phyloP scores from a whole-genome alignment of 495 filamentous ascomycete species.

The Paragyromitra xinjiangensis region DNA sequence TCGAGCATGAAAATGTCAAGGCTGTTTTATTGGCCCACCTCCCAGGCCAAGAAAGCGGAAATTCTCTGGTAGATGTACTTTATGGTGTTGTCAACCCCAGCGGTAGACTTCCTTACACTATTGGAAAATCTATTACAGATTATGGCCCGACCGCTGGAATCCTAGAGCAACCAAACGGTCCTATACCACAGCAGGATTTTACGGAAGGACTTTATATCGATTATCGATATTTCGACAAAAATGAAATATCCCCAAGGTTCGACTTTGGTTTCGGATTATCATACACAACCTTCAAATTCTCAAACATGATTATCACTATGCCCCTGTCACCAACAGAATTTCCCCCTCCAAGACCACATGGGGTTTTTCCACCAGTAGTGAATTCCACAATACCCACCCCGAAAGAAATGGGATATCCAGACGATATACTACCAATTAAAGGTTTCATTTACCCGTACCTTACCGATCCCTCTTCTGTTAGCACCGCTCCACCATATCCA shows the following conservation, averaged over 20 bases:
- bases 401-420: too few species aligned
- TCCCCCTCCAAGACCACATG: constrained; percentile 67
- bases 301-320: constrained; percentile 64
- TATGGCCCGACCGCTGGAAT: constrained; percentile 62
- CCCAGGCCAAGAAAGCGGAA: constrained; percentile 79
- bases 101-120: constrained; percentile 82
- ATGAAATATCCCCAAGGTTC: constrained; percentile 68
- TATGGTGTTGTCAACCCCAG: constrained; percentile 78
- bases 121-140: constrained; percentile 69
- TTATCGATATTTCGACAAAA: constrained; percentile 70
- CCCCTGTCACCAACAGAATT: constrained; percentile 64
- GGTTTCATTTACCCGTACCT: too few species aligned
- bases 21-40: constrained; percentile 77
- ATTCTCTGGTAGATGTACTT: constrained; percentile 74
- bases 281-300: constrained; percentile 60
- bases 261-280: constrained; percentile 68
- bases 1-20: constrained; percentile 79
- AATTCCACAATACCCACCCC: too few species aligned
- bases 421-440: too few species aligned
- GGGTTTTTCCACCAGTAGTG: constrained; percentile 49
- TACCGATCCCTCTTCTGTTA: too few species aligned
- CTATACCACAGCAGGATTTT: constrained; percentile 63
- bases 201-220: constrained; percentile 72
- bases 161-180: constrained; percentile 65
- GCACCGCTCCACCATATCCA: too few species aligned